These are phyloP conservation scores for Lasiodiplodia sp. DNA, from an alignment of 2,329 filamentous ascomycete species.

Conservation along the genomic window DNA sequence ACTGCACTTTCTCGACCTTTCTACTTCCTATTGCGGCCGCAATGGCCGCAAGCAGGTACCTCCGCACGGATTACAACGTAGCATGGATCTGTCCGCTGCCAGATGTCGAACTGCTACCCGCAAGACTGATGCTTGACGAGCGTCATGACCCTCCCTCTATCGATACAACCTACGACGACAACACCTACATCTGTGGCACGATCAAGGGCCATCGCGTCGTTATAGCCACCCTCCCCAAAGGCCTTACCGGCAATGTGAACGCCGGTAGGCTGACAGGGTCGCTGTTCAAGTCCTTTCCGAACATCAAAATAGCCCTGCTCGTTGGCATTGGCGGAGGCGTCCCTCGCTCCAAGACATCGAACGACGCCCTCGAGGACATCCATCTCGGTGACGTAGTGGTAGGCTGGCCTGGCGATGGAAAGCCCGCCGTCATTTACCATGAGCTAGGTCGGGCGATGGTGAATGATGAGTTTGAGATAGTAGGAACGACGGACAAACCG, in stretches of 20 bases:
- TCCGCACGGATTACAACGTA: background rate
- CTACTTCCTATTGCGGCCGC: too few species aligned
- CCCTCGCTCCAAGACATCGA: conserved; percentile 21
- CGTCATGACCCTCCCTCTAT: background rate
- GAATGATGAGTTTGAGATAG: conserved; percentile 33
- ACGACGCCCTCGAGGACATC: conserved; percentile 30
- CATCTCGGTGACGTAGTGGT: conserved; percentile 40
- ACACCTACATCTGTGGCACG: background rate
- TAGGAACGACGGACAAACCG: conserved; percentile 31
- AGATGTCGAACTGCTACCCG: background rate
- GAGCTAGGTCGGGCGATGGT: conserved; percentile 33
- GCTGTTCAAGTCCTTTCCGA: conserved; percentile 31
- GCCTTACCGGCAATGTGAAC: background rate
- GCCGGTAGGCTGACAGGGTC: background rate
- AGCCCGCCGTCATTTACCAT: conserved; percentile 37
- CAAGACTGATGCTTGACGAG: background rate
- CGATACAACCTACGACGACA: background rate
- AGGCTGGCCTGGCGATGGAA: conserved; percentile 32
- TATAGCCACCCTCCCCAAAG: background rate
- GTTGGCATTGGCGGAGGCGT: conserved; percentile 39
- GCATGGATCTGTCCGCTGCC: background rate
- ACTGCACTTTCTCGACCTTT: too few species aligned
- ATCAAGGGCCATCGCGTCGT: background rate
- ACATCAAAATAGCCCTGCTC: conserved; percentile 34
- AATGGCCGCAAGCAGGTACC: too few species aligned